Evolutionary conservation across 805 yeast species (phyloP), one percentile per base, ranked within the genome.

Genomic region (Barnettozyma botsteinii): DNA sequence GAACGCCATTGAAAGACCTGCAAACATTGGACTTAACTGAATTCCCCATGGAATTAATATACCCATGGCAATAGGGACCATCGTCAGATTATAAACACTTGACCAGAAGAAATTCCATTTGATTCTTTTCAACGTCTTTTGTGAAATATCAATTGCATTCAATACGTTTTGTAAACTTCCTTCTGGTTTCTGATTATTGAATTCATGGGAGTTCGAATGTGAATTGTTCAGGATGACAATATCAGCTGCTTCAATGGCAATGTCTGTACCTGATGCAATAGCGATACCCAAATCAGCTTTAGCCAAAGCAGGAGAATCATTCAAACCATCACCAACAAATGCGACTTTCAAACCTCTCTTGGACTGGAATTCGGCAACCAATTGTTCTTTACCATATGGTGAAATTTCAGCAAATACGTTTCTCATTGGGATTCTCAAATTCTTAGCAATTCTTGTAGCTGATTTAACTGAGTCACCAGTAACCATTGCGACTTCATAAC

Each of bases 181-280:
- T 80, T 40, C 54, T 49, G 14, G 35, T 32, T 24, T 53, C 49
- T 33, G 13, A 14, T 27, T 20, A 9, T 31, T 33, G 10, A 27
- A 30, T 9, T 30, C 28, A 19, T 30, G 15, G 10, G 28, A 28
- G 9, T 4, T 17, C 13, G 37, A 29, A n/a, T n/a, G n/a, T 9
- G 41, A 32, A 18, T 67, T 65, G 11, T 75, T 72, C 56, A 85
- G 60, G 13, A 93, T 66, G 15, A 93, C 96, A 28, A 93, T 75
- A 60, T 88, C 96, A 0, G 98, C 96, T n/a, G 96, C 85, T 50
- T 89, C 96, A 50, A 93, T 83, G 1, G 98, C 98, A 50, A 93
- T 85, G 54, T 93, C 98, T 0, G 98, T 85, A 5, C 98, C 96
- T 0, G 94, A 76, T 9, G 94, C 81, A 42, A 94, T 77, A 10